These are phyloP conservation scores for Oryza brachyantha DNA, from an alignment of 176 grass and related monocot genomes.

Conservation along the genomic window DNA sequence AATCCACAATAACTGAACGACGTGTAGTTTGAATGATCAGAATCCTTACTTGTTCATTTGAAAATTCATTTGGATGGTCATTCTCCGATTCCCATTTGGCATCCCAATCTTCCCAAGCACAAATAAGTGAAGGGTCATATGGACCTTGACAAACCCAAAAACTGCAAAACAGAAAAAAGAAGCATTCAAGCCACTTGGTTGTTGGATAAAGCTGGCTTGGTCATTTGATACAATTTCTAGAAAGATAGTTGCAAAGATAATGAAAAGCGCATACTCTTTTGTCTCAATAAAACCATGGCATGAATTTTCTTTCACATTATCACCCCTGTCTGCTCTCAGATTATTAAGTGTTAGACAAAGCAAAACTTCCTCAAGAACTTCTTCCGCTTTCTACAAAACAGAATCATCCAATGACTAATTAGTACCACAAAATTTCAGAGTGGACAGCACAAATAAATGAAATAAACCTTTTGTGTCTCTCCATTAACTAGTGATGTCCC, in stretches of 20 bases:
- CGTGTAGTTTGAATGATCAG: background rate
- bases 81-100: conserved; percentile 66
- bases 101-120: conserved; percentile 94
- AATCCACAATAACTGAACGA: background rate
- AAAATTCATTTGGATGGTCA: conserved; percentile 88
- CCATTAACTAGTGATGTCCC: conserved; percentile 75
- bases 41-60: conserved; percentile 53
- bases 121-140: conserved; percentile 66
- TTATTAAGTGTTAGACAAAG: conserved; percentile 89
- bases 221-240: conserved; percentile 6
- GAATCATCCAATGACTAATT: conserved; percentile 36
- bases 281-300: conserved; percentile 94
- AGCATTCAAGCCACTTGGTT: conserved; percentile 15
- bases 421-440: conserved; percentile 27
- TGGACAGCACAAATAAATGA: conserved; percentile 7
- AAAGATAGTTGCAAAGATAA: conserved; percentile 1
- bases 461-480: conserved; percentile 88
- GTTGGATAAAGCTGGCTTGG: background rate
- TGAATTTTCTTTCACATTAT: conserved; percentile 40
- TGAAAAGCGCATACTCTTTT: conserved; percentile 58
- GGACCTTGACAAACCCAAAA: conserved; percentile 72
- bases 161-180: conserved; percentile 40
- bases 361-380: conserved; percentile 92
- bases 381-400: conserved; percentile 69
- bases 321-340: conserved; percentile 44